phyloP scores from a whole-genome alignment of 2,329 filamentous ascomycete species.

The Pseudocercospora fuligena region DNA sequence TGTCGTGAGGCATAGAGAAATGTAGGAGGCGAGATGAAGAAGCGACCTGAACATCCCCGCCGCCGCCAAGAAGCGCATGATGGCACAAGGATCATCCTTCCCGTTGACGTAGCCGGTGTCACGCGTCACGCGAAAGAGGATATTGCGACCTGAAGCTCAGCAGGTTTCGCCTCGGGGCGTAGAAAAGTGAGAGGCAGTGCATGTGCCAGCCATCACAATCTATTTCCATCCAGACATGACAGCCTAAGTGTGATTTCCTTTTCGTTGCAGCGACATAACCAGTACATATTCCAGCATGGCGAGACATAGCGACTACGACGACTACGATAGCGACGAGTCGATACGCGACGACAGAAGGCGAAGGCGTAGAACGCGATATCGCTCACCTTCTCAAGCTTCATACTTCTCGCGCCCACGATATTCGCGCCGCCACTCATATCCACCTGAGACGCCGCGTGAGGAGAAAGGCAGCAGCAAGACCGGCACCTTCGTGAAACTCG shows the following conservation, averaged over 20 bases:
- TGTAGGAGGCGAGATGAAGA: too few relatives aligned
- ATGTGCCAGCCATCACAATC: background rate
- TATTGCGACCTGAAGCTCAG: background rate
- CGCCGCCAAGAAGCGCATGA: background rate
- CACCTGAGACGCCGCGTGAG: slow-evolving; percentile 9
- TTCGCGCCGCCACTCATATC: slow-evolving; percentile 16
- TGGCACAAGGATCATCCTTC: background rate
- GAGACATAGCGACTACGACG: slow-evolving; percentile 11
- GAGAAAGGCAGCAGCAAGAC: slow-evolving; percentile 16
- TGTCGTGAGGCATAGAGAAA: too few relatives aligned
- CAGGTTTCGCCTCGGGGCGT: slow-evolving; percentile 7
- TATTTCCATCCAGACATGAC: slow-evolving; percentile 4
- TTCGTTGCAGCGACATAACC: background rate
- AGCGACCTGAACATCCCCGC: background rate
- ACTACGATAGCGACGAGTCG: slow-evolving; percentile 22
- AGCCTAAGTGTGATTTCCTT: slow-evolving; percentile 8
- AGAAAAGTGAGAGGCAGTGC: background rate
- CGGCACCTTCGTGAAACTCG: slow-evolving; percentile 20
- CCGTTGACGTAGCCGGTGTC: slow-evolving; percentile 2
- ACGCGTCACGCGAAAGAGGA: background rate
- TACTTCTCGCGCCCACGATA: slow-evolving; percentile 7
- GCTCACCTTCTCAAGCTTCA: slow-evolving; percentile 7
- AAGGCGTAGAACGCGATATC: slow-evolving; percentile 10
- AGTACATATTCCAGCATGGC: slow-evolving; percentile 11
- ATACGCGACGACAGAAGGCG: slow-evolving; percentile 14